phyloP scores from a whole-genome alignment of 2,329 filamentous ascomycete genomes.

The Eutypella sp. region DNA sequence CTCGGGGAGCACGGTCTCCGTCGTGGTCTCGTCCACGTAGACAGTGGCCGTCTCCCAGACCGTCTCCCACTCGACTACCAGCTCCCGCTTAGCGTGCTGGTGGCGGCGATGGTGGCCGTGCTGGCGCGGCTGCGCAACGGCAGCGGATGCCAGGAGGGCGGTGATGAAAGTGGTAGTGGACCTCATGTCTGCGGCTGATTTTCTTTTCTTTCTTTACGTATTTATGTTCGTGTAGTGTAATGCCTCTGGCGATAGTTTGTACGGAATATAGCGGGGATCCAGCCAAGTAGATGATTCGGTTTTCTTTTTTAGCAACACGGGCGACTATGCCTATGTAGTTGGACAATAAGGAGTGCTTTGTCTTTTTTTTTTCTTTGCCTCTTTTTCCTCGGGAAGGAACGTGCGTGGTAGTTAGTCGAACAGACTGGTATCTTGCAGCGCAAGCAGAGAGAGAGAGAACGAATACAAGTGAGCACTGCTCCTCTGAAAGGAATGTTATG shows the following conservation, averaged over 20 bases:
- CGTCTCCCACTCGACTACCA: constrained; percentile 40
- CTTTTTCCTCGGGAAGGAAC: constrained; percentile 21
- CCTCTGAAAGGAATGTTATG: constrained; percentile 26
- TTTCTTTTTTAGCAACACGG: background rate
- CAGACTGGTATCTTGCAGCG: no score
- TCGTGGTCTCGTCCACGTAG: constrained; percentile 46
- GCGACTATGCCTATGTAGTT: background rate
- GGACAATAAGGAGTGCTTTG: constrained; percentile 1
- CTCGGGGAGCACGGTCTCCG: constrained; percentile 37
- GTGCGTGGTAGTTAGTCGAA: constrained; percentile 19
- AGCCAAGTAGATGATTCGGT: background rate
- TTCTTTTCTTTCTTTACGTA: constrained; percentile 7
- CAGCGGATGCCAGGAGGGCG: constrained; percentile 39
- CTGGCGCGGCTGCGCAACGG: constrained; percentile 46
- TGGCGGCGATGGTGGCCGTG: constrained; percentile 30
- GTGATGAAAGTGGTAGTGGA: constrained; percentile 34
- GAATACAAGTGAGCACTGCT: constrained; percentile 31
- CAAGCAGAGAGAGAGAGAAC: constrained; percentile 23
- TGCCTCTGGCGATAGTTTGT: no score
- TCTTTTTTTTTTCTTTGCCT: constrained; percentile 6
- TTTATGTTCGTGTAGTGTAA: background rate
- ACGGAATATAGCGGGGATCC: no score
- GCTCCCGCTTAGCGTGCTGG: constrained; percentile 38
- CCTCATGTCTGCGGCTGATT: constrained; percentile 44
- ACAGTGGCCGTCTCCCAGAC: constrained; percentile 50